Percentiles rank a stretch among this genome's conserved stretches.
Conservation (phyloP, 345 rosid species). For the Pistacia atlantica region DNA sequence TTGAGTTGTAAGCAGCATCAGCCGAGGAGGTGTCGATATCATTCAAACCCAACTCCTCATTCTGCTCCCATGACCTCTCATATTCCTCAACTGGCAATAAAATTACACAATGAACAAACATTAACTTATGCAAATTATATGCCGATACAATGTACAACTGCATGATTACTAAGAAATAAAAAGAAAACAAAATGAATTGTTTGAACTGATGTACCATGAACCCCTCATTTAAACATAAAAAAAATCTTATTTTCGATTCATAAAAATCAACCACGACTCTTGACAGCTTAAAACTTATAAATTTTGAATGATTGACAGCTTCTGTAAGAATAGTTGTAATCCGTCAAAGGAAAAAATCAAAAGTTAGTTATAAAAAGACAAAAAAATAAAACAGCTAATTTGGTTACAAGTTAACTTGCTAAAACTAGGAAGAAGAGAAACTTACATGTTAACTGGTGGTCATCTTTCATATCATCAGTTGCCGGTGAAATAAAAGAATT, state of each 20-base stretch:
- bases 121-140: too few relatives aligned
- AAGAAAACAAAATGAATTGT: too few relatives aligned
- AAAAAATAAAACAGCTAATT: background rate
- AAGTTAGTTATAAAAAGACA: background rate
- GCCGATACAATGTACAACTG: too few relatives aligned
- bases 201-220: too few relatives aligned
- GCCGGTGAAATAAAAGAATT: slow-evolving; percentile 85
- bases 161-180: too few relatives aligned
- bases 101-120: background rate
- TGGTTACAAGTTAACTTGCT: background rate
- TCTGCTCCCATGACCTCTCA: slow-evolving; percentile 91
- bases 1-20: slow-evolving; percentile 65
- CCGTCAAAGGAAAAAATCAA: background rate
- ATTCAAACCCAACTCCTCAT: slow-evolving; percentile 89
- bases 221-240: background rate
- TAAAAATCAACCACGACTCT: too few relatives aligned
- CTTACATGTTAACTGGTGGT: slow-evolving; percentile 81
- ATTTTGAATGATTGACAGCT: too few relatives aligned
- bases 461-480: slow-evolving; percentile 84
- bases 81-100: slow-evolving; percentile 69
- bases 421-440: slow-evolving; percentile 21
- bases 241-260: too few relatives aligned
- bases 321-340: background rate
- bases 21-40: slow-evolving; percentile 89
- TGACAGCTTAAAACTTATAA: too few relatives aligned